Base-by-base conservation (phyloP, 495 filamentous ascomycete species). In the Neurospora sp. region DNA sequence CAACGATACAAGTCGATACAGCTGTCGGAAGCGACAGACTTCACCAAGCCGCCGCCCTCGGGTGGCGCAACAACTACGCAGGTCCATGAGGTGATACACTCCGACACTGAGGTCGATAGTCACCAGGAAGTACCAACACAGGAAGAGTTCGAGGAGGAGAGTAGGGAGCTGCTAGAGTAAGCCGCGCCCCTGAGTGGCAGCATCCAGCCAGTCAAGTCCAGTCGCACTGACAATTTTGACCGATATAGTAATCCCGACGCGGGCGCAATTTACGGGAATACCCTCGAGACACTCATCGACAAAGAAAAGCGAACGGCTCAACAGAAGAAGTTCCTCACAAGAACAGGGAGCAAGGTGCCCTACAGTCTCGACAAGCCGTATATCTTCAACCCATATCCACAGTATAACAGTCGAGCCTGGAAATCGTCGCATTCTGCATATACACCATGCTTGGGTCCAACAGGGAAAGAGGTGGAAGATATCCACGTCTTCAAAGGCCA, bases 401-500 rank as follows among this genome's bases (percentile, higher is more conserved):
- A 83, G 17, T 84, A 86, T 75, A 83, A 84, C 69, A 76, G 79
- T 68, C 74, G 79, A 2, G 74, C 73, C 2, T 84, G 81, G 80
- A 70, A 73, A 27, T 42, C 74, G 8, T 42, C 38, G 9, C 78
- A 78, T 38, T 81, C 78, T 1, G 22, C 79, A 61, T 78, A 81
- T 70, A 77, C 80, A 6, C 75, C 81, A 27, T 85, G 84, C 71
- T 71, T 76, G 20, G 83, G 82, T 7, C 81, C 83, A 8, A 73
- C 68, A 3, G 83, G 82, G 9, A 39, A 72, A 10, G 38, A 31
- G 16, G 70, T 77, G 27, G 77, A 79, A 35, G 83, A 85, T 44
- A 78, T 85, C 10, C 70, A 75, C 16, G 86, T 84, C 38, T 87
- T 84, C 71, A 81, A 84, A 70, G 94, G 93, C 1, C 85, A 91